These are phyloP conservation scores for Trametes pubescens DNA, from an alignment of 1,284 basidiomycete genomes.

Conservation along the genomic window DNA sequence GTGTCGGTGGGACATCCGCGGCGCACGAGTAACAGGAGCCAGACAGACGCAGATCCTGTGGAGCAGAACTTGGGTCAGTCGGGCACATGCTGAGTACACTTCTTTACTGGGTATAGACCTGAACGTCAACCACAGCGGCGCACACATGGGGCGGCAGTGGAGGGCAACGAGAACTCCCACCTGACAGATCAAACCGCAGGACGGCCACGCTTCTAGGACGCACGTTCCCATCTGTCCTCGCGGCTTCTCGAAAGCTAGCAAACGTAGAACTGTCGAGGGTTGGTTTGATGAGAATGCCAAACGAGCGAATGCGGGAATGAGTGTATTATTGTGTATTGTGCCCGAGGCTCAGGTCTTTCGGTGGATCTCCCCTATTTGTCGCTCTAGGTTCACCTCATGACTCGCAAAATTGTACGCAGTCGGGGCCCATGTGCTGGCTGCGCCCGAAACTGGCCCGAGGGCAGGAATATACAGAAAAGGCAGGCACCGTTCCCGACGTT, in stretches of 20 bases:
- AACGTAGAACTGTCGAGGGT: too few species aligned
- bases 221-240: too few species aligned
- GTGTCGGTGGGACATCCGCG: background rate
- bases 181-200: background rate
- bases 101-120: too few species aligned
- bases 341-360: background rate
- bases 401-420: background rate
- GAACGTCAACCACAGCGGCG: too few species aligned
- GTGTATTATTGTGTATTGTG: background rate
- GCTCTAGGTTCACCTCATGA: background rate
- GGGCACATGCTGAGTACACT: background rate
- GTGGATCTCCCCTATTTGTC: too few species aligned
- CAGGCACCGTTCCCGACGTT: slow-evolving; percentile 13
- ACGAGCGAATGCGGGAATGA: background rate
- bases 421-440: background rate
- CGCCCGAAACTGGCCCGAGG: background rate
- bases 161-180: background rate
- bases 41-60: background rate
- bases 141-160: background rate
- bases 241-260: too few species aligned
- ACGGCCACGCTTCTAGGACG: too few species aligned
- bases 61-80: background rate
- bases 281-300: background rate
- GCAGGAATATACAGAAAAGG: background rate
- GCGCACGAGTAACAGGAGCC: background rate